Evolutionary conservation across 768 basidiomycete genomes (phyloP), one percentile per base, ranked within the genome.

Genomic region (Boletus rufocinnamomeus): DNA sequence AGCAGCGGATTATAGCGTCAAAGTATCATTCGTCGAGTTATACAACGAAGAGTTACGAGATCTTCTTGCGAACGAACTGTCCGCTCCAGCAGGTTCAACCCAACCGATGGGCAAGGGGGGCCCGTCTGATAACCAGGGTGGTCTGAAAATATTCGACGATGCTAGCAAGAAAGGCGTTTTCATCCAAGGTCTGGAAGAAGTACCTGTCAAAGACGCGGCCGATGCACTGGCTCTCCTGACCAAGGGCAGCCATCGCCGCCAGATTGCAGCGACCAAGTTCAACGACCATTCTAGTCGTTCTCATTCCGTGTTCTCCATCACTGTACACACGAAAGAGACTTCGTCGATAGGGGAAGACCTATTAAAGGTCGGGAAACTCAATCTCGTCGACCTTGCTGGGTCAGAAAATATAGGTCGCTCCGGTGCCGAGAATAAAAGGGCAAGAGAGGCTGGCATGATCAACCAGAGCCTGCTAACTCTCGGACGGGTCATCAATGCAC

Each of bases 21-120:
- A 92, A 68, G 83, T 96, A 54, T 96, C 95, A 0, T 98, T 87
- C 72, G 80, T 99, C 53, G 97, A 99, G 71, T 80, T 99, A 23
- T 99, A 98, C 75, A 99, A 99, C 70, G 97, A 99, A 77, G 97
- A 98, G 69, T 84, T 99, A 7, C 89, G 97, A 25, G 97, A 99
- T 72, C 84, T 99, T 28, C 83, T 98, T 32, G 84, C 91, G 13
- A 79, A 77, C 51, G 94, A 96, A n/a, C 80, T 94, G 49, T 70
- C 85, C 1, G 81, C 86, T 2, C 90, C 91, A 4, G 75, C 77
- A 4, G 86, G 86, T 34, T 82, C 79, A 53, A 78, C 77, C 11
- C 91, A 94, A 61, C 90, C 92, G 0, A 93, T 93, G 92, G 88
- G 87, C 25, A 82, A 85, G 74, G 74, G 72, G 7, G 69, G 63